Base-by-base conservation (phyloP, 2,329 filamentous ascomycete genomes). In the Clarireedia homoeocarpa region DNA sequence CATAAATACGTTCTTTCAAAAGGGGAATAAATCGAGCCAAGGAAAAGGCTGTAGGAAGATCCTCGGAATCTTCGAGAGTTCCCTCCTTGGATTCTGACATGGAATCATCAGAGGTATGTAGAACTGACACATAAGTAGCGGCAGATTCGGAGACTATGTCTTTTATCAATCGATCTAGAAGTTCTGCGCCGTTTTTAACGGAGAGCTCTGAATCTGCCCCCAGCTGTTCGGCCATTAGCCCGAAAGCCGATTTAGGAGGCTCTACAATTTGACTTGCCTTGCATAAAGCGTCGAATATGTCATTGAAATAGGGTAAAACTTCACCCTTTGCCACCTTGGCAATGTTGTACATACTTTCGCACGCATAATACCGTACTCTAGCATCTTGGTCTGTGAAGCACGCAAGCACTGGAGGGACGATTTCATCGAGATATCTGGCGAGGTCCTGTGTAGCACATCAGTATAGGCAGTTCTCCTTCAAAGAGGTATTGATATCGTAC, bases 271-370 rank as follows among this genome's bases (percentile, higher is more conserved):
- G 10, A 53, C 74, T 60, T 75, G 95, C 91, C 81, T 96, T 97
- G 76, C 91, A 96, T 54, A 99, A 77, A 23, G 94, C 91, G 74
- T 99, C 94, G 69, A 99, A 99, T 61, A 99, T 94, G 67, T 95
- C 88, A 73, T 99, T 99, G 73, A 99, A 99, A 76, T 96, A 99
- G 42, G 95, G 82, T 62, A 99, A 74, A 20, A 99, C 94, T 73
- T 99, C 94, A 39, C 95, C 94, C 73, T 99, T 99, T 59, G 92
- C 94, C 48, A 99, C 94, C 74, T 99, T 99, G 68, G 94, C 91
- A 69, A 99, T 99, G 73, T 99, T 99, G 75, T 99, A 99, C 94
- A 99, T 99, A 72, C 91, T 95, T 76, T 99, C 94, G 74, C 94
- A 99, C 24, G 94, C 94, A 74, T 99, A 99, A 72, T 99, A 99